Base-by-base conservation (phyloP, 768 basidiomycete species). In the Suillus placidus region DNA sequence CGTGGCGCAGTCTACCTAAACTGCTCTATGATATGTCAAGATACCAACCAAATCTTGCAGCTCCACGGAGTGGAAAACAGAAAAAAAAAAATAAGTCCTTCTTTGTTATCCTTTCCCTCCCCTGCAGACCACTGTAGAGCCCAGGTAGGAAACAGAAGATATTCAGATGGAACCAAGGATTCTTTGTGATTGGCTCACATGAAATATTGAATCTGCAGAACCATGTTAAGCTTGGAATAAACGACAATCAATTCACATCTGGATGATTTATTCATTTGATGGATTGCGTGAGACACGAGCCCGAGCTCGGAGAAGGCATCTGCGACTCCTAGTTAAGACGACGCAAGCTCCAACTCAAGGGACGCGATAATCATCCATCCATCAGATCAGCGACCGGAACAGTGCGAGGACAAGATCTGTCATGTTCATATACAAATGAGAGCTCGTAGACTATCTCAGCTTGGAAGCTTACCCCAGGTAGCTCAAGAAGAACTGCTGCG, bases 161-260 rank as follows among this genome's bases (percentile, higher is more conserved):
- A 38, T 38, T 10, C 38, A 40, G 58, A 55, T 35, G 12, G 20
- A 55, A 55, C 20, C 34, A 60, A 60, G 2, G 14, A 43, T 42
- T 32, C 26, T 32, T 60, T 42, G 26, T 60, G 58, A 60, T 60
- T 42, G 58, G 58, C 58, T 42, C 40, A 60, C 40, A 60, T 58
- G n/a, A 16, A 38, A 18, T 58, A 40, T 58, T 26, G 57, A 34
- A 55, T 37, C 54, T 55, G 34, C 12, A 35, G 34, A 34, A 52
- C 26, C 30, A 32, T 10, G 30, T 14, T 23, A 18, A 30, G 51
- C 26, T 16, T 30, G 30, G 51, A 52, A 52, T 16, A 30, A 38
- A 60, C 40, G 58, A 60, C 18, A 42, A 60, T 42, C 58, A 60
- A 32, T 40, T 26, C 26, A 40, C 57, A 58, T 40, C 37, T 58